These are phyloP conservation scores for Trichoderma gamsii DNA, from an alignment of 495 filamentous ascomycete species.

Conservation along the genomic window DNA sequence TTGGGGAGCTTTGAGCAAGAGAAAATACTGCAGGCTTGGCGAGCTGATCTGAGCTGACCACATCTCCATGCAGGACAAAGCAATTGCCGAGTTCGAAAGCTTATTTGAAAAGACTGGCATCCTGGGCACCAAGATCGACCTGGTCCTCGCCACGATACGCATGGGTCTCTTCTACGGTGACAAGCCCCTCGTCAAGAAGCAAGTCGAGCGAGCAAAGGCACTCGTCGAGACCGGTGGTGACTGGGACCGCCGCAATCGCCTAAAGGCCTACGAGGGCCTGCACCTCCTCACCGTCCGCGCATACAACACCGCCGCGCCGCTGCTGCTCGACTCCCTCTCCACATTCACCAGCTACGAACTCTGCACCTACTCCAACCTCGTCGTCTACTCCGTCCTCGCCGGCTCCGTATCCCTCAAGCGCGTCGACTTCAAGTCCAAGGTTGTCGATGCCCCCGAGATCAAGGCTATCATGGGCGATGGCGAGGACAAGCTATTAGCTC, in stretches of 20 bases:
- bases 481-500: slow-evolving; percentile 75
- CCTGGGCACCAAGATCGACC: slow-evolving; percentile 91
- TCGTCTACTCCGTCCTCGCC: slow-evolving; percentile 92
- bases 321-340: slow-evolving; percentile 90
- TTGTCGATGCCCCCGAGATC: slow-evolving; percentile 96
- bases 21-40: no score
- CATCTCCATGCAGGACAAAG: slow-evolving; percentile 64
- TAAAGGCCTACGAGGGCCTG: slow-evolving; percentile 96
- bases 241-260: slow-evolving; percentile 94
- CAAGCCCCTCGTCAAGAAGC: slow-evolving; percentile 83
- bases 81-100: slow-evolving; percentile 82
- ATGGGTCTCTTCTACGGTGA: slow-evolving; percentile 95
- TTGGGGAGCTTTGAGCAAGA: not conserved
- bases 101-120: slow-evolving; percentile 91
- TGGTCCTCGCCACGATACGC: slow-evolving; percentile 92
- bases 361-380: slow-evolving; percentile 88
- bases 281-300: slow-evolving; percentile 87
- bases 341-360: slow-evolving; percentile 99
- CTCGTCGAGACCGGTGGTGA: slow-evolving; percentile 92
- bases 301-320: slow-evolving; percentile 80
- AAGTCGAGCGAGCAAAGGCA: slow-evolving; percentile 80
- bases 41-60: slow-evolving; percentile 1
- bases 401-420: slow-evolving; percentile 91
- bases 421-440: slow-evolving; percentile 97
- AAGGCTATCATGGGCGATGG: slow-evolving; percentile 88